Conservation (phyloP, 306 rosid genomes). For the Fagus sylvatica region DNA sequence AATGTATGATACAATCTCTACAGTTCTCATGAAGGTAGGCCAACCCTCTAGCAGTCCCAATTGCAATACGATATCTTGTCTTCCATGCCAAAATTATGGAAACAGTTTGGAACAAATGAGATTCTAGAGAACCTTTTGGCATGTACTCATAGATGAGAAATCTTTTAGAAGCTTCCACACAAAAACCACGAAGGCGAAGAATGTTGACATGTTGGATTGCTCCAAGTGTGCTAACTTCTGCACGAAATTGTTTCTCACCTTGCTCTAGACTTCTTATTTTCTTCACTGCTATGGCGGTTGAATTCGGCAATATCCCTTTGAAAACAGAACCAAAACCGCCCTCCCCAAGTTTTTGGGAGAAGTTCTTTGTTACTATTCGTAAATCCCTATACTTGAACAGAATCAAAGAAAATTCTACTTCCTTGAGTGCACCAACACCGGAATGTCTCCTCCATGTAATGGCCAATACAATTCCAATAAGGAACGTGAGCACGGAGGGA, state of each 20-base stretch:
- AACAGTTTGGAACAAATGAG: slow-evolving; percentile 1
- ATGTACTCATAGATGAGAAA: slow-evolving; percentile 24
- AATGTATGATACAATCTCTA: slow-evolving; percentile 58
- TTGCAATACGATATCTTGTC: slow-evolving; percentile 34
- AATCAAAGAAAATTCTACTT: background rate
- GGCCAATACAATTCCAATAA: background rate
- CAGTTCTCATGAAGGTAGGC: slow-evolving; percentile 59
- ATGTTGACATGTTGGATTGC: slow-evolving; percentile 30
- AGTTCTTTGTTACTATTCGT: background rate
- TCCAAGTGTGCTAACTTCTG: slow-evolving; percentile 21
- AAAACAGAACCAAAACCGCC: slow-evolving; percentile 39
- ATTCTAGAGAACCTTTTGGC: slow-evolving; percentile 27
- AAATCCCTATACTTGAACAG: background rate
- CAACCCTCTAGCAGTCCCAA: slow-evolving; percentile 55
- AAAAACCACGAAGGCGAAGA: slow-evolving; percentile 24
- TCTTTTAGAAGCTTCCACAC: background rate
- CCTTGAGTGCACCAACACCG: background rate
- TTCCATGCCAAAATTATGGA: slow-evolving; percentile 24
- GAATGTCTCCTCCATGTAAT: background rate
- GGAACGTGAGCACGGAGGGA: background rate
- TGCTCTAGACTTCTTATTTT: slow-evolving; percentile 20
- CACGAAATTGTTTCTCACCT: slow-evolving; percentile 30
- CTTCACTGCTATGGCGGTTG: slow-evolving; percentile 31
- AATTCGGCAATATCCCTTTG: slow-evolving; percentile 18
- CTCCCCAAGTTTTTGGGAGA: slow-evolving; percentile 17